Base-by-base conservation (phyloP, 306 rosid genomes). In the Gastrolobium villosum region DNA sequence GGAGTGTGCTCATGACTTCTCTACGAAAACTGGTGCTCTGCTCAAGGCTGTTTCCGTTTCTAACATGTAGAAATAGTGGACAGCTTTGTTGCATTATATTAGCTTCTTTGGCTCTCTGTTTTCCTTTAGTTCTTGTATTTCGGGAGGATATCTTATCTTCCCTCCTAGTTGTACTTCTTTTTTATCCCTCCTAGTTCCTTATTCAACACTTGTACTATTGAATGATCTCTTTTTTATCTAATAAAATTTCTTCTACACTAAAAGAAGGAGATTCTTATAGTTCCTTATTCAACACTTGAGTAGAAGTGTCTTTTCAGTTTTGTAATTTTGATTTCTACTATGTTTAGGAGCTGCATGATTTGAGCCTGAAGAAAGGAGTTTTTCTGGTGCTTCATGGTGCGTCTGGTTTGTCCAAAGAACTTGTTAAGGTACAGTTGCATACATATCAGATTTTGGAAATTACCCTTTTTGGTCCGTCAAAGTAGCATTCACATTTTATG, bases 341-440 rank as follows among this genome's bases (percentile, higher is more conserved):
- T 71, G 63, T 76, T 11, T 36, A 94, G 99, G 97, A 89, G 70
- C 80, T 94, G 84, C 84, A 79, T 65, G 81, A 82, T 61, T 71
- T 94, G 95, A 79, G 90, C 85, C 67, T 62, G 65, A 86, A 89
- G 86, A 88, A 88, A 73, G 95, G 93, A 82, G 86, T 92, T 70
- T 76, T 88, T 65, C 72, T 92, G 64, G 99, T 92, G 80, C 97
- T 92, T 81, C 99, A 94, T 53, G 99, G 99, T 70, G 99, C 97
- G 20, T 94, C 99, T 28, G 99, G 99, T 65, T 80, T 94, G 86
- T 60, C 87, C 67, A 43, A 88, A 84, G 88, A 83, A 72, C 97
- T 92, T 35, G 79, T 94, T 73, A 91, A 91, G 98, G 98, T 93
- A 78, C 35, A 31, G 44, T 52, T 39, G n/a, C 32, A 41, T 74